Base-by-base conservation (phyloP, 1,284 basidiomycete genomes). In the Fomitopsis pinicola region DNA sequence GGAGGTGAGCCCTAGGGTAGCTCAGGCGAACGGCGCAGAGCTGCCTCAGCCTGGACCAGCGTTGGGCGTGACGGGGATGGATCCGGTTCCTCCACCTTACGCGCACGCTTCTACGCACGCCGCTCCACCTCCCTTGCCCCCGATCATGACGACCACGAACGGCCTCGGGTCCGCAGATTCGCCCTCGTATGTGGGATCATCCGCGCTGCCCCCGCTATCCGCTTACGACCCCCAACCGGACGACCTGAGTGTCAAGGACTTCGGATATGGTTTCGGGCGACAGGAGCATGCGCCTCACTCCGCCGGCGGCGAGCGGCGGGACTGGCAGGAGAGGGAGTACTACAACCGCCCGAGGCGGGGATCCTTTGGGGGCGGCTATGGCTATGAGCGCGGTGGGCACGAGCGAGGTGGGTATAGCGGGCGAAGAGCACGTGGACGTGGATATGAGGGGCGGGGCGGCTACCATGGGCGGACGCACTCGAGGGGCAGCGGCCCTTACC, bases 201-300 rank as follows among this genome's bases (percentile, higher is more conserved):
- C 64, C 17, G 55, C 44, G 8, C 62, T 62, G 8, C 40, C 59
- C 12, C 66, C 55, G 9, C 28, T 33, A 52, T 59, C 61, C 48
- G 48, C 62, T 52, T 38, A 61, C 33, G 59, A 65, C 42, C 46
- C 61, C 5, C 69, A 64, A 22, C 8, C 33, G 33, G 80, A 81
- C 59, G 81, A 82, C 15, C 83, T 80, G 72, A 78, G 80, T 62
- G 87, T 88, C 52, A 82, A 79, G 63, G 80, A 89, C 68, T 88
- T 78, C 62, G 87, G 70, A 28, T 68, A 62, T n/a, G 69, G 71
- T 5, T 68, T 69, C 35, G 62, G 65, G 12, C 65, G 69, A 3
- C 48, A 45, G 50, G 55, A 61, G 10, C 35, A 22, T 42, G 56
- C 62, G 0, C 60, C 56, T 6, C 57, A 62, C 45, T 48, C 62